A percentile compares a stretch with the other conserved stretches of the same genome.
phyloP scores from a whole-genome alignment of 371 early-diverging fungal species.

The Rhizopus arrhizus region DNA sequence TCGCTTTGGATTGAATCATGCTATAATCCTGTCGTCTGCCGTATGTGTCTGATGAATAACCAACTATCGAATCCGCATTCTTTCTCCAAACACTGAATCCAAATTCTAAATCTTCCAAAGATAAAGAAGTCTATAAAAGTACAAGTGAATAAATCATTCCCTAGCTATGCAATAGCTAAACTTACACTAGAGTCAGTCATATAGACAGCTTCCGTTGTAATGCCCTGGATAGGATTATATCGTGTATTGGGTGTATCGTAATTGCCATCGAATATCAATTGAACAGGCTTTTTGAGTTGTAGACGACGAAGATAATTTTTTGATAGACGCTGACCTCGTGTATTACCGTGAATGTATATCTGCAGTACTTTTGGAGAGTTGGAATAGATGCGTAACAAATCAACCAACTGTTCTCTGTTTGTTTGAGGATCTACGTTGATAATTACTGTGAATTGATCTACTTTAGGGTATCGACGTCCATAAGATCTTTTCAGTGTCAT shows the following conservation, averaged over 20 bases:
- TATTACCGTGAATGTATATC: slow-evolving; percentile 13
- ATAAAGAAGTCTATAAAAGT: slow-evolving; percentile 11
- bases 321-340: slow-evolving; percentile 2
- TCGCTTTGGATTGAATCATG: slow-evolving; percentile 25
- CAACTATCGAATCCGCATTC: slow-evolving; percentile 20
- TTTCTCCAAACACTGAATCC: slow-evolving; percentile 21
- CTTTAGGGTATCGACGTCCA: slow-evolving; percentile 17
- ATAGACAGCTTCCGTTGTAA: slow-evolving; percentile 27
- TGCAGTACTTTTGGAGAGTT: slow-evolving; percentile 15
- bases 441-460: slow-evolving; percentile 23
- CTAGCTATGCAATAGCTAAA: not conserved
- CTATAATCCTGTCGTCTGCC: slow-evolving; percentile 19
- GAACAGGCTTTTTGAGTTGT: slow-evolving; percentile 15
- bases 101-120: slow-evolving; percentile 22
- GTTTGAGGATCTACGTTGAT: not conserved
- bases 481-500: slow-evolving; percentile 13
- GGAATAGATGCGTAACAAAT: slow-evolving; percentile 10
- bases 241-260: slow-evolving; percentile 26
- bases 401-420: slow-evolving; percentile 5
- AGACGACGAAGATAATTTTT: slow-evolving; percentile 9
- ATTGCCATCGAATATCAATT: not conserved
- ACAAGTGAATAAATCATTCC: not conserved
- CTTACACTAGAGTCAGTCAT: slow-evolving; percentile 37
- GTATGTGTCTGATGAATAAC: slow-evolving; percentile 17
- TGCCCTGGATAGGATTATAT: slow-evolving; percentile 34